Evolutionary conservation across 2,329 filamentous ascomycete species (phyloP).

Genomic region (Dichotomopilus funicola): DNA sequence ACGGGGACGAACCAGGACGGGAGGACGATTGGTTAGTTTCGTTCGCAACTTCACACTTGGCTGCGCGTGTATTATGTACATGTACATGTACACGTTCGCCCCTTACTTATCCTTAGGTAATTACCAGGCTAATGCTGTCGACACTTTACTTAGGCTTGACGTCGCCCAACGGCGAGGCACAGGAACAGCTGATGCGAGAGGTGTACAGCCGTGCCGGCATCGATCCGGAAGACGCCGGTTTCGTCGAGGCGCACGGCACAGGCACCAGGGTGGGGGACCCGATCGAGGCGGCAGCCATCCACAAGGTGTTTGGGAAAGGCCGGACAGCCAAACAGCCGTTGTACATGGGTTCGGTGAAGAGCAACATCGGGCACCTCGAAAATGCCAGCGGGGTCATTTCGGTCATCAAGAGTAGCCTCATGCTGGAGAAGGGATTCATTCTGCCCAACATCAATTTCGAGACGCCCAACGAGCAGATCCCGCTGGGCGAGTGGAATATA

Average conservation of each 20-base stretch:
- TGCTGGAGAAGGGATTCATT: not conserved
- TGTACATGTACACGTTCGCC: too few species aligned
- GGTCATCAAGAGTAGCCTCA: not conserved
- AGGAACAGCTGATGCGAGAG: conserved; percentile 9
- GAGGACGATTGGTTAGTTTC: conserved; percentile 1
- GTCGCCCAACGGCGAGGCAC: conserved; percentile 1
- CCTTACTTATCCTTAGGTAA: not conserved
- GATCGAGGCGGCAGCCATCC: conserved; percentile 2
- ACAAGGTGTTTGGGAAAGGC: not conserved
- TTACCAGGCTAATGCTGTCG: not conserved
- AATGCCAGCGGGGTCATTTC: not conserved
- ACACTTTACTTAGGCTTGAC: not conserved
- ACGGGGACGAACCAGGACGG: conserved; percentile 20
- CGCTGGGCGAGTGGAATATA: not conserved
- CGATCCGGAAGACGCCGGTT: not conserved
- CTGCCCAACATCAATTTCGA: not conserved
- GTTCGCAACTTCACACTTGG: not conserved
- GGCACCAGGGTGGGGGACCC: conserved; percentile 14
- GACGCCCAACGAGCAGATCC: not conserved
- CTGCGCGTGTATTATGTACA: too few species aligned
- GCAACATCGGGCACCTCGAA: conserved; percentile 2
- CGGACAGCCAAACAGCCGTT: not conserved
- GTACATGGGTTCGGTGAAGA: not conserved
- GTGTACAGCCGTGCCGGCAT: conserved; percentile 6
- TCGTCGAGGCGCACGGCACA: conserved; percentile 31